A percentile compares a stretch with the other conserved stretches of the same genome.
phyloP scores from a whole-genome alignment of 768 basidiomycete species.

The Hericium rajendrae region DNA sequence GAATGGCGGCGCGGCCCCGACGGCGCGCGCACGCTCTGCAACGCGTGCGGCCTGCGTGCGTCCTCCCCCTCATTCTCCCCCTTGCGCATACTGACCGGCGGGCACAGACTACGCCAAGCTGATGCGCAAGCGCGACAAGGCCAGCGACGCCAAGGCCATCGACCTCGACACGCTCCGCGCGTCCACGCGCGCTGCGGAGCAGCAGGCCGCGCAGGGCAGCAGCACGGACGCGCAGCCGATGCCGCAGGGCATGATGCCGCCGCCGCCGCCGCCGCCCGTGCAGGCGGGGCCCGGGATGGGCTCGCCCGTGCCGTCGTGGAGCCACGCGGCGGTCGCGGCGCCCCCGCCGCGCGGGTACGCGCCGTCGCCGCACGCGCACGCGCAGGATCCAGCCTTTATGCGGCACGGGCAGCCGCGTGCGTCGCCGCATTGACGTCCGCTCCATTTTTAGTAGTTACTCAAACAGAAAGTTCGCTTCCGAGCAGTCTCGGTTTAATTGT shows the following conservation, averaged over 20 bases:
- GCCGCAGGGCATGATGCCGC: constrained; percentile 5
- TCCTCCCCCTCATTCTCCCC: constrained; percentile 15
- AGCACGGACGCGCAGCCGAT: background rate
- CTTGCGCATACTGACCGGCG: background rate
- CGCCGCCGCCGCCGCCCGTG: background rate
- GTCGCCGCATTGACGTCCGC: too few species aligned
- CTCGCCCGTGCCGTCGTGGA: background rate
- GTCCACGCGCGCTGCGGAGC: constrained; percentile 22
- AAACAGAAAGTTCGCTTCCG: too few species aligned
- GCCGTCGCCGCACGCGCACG: too few species aligned
- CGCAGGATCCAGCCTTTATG: background rate
- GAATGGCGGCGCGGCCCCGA: constrained; percentile 83
- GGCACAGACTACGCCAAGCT: constrained; percentile 70
- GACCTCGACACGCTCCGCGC: constrained; percentile 72
- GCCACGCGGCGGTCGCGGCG: background rate
- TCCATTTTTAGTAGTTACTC: too few species aligned
- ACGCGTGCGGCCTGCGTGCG: constrained; percentile 79
- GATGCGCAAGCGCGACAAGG: constrained; percentile 70
- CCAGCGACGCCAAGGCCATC: constrained; percentile 43
- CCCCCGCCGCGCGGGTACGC: background rate
- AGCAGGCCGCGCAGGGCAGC: background rate
- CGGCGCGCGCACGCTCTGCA: constrained; percentile 75
- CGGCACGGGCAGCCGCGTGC: too few species aligned
- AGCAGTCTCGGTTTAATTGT: too few species aligned
- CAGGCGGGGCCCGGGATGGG: background rate